Evolutionary conservation across 176 grass and related monocot species (phyloP).

Genomic region (Aegilops sharonensis): DNA sequence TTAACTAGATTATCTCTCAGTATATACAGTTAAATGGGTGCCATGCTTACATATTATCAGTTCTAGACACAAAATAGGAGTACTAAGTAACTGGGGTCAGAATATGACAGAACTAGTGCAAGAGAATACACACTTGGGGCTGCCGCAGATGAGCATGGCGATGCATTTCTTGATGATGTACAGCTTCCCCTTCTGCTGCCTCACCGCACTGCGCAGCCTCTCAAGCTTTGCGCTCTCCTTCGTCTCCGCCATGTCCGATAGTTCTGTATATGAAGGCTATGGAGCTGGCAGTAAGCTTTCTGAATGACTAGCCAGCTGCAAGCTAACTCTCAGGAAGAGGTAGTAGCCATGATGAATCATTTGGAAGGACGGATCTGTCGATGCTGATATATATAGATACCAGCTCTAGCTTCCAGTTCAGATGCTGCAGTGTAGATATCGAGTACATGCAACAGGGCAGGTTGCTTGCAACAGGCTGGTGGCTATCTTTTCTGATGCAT

Average conservation of each 20-base stretch:
- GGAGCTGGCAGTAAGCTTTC: background rate
- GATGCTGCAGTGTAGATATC: background rate
- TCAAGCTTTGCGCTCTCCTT: constrained; percentile 29
- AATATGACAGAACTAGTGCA: background rate
- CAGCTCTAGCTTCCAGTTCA: background rate
- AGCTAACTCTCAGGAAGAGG: background rate
- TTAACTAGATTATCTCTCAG: background rate
- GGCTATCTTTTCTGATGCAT: background rate
- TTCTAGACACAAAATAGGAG: background rate
- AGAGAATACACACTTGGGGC: constrained; percentile 35
- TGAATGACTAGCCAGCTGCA: background rate
- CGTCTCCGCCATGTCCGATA: constrained; percentile 1
- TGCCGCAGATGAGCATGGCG: constrained; percentile 65
- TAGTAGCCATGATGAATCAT: background rate
- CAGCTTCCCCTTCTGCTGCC: constrained; percentile 70
- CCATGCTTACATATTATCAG: background rate
- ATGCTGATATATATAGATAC: background rate
- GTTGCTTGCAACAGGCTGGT: background rate
- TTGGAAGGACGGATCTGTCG: background rate
- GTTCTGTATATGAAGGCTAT: background rate
- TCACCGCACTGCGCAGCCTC: constrained; percentile 46
- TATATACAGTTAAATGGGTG: background rate
- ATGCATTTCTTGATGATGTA: constrained; percentile 69
- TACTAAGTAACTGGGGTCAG: background rate
- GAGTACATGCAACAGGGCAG: background rate